Conservation (phyloP, 2,329 filamentous ascomycete genomes). For the Pseudocercospora fijiensis region DNA sequence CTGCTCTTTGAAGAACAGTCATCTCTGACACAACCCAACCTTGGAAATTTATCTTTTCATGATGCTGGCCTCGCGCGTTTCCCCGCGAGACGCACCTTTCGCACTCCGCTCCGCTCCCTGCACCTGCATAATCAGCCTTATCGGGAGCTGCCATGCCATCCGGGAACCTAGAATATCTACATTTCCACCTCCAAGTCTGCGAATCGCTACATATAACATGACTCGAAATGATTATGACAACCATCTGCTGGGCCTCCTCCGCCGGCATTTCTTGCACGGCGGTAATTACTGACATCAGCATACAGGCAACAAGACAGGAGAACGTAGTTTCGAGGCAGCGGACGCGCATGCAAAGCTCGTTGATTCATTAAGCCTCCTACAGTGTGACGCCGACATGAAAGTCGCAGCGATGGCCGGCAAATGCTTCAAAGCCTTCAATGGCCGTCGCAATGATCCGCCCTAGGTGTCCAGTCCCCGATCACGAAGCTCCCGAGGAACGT, state of each 20-base stretch:
- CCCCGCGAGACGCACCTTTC: neutral
- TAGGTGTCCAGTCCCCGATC: slow-evolving; percentile 30
- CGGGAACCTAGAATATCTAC: neutral
- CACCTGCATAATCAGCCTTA: neutral
- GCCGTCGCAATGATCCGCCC: slow-evolving; percentile 25
- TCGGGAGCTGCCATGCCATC: neutral
- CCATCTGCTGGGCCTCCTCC: too few species aligned
- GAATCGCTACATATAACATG: too few species aligned
- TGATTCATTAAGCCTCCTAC: neutral
- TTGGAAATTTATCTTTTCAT: too few species aligned
- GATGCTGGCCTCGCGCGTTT: too few species aligned
- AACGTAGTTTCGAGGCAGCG: neutral
- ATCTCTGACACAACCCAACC: neutral
- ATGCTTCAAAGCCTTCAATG: slow-evolving; percentile 19
- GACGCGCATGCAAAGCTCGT: neutral
- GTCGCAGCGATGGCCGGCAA: too few species aligned
- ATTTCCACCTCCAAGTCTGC: too few species aligned
- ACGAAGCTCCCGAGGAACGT: slow-evolving; percentile 67
- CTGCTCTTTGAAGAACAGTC: neutral
- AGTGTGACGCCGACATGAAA: too few species aligned
- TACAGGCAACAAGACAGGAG: neutral
- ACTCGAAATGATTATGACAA: too few species aligned
- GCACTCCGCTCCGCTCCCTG: neutral
- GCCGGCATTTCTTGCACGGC: neutral
- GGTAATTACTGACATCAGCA: neutral